A percentile compares a stretch with the other conserved stretches of the same genome.
phyloP scores from a whole-genome alignment of 805 yeast species.

The Candida insectalens region DNA sequence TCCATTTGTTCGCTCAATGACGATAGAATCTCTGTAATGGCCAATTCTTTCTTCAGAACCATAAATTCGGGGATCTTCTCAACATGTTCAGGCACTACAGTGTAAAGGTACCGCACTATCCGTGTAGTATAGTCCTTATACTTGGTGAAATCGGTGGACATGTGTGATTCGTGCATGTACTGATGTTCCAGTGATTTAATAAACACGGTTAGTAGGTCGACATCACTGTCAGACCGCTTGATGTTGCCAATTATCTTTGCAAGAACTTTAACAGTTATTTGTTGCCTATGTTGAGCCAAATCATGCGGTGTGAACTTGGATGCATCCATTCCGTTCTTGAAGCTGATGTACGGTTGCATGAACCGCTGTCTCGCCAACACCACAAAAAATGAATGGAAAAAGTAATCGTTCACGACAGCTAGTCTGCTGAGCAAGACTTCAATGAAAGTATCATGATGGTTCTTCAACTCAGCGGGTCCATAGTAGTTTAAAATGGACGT shows the following conservation, averaged over 20 bases:
- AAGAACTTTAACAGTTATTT: conserved; percentile 12
- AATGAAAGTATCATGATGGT: conserved; percentile 7
- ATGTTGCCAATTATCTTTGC: conserved; percentile 12
- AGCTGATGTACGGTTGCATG: conserved; percentile 8
- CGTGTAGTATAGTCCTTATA: conserved; percentile 12
- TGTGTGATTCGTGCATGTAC: conserved; percentile 8
- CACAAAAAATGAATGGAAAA: conserved; percentile 10
- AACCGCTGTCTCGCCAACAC: conserved; percentile 5
- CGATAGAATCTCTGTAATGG: conserved; percentile 11
- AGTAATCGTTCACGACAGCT: conserved; percentile 8
- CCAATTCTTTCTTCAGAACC: conserved; percentile 11
- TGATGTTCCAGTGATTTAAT: conserved; percentile 9
- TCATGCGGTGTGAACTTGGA: conserved; percentile 9
- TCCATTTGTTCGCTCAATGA: conserved; percentile 18
- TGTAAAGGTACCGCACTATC: conserved; percentile 16
- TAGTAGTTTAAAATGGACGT: conserved; percentile 12
- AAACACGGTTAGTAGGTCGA: conserved; percentile 6
- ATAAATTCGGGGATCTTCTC: conserved; percentile 11
- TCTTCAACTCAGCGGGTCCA: conserved; percentile 2
- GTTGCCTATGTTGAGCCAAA: conserved; percentile 9
- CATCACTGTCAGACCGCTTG: conserved; percentile 3
- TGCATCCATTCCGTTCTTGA: conserved; percentile 13
- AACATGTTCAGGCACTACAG: conserved; percentile 12
- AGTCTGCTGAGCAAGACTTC: conserved; percentile 10
- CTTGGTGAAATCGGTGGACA: not conserved